Base-by-base conservation (phyloP, 176 grass and related monocot species). In the Oryza australiensis region DNA sequence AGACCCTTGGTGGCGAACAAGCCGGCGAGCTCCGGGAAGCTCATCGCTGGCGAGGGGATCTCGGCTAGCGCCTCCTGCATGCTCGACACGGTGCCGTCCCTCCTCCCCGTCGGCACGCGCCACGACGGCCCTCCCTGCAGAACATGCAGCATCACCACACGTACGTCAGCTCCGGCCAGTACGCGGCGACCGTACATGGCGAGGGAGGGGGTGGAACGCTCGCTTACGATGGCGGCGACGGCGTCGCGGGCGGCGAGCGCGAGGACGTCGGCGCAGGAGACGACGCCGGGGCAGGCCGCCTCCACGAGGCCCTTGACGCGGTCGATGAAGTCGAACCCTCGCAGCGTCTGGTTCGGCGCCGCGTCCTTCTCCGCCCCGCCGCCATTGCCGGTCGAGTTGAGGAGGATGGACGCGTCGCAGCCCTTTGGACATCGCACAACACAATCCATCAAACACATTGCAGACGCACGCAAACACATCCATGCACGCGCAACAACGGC, bases 81-180 rank as follows among this genome's bases (percentile, higher is more conserved):
- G 70, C 37, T 88, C 7, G 96, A 98, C 49, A 90, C 85, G 12
- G 84, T 84, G 37, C 96, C 93, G 68, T 98, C 96, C 73, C 88
- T 92, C 35, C 95, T 70, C 34, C 95, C 95, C 27, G 95, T 98
- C 12, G 90, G 72, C 81, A 98, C 95, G 64, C 89, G 90, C 95
- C 95, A 98, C 18, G 71, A 84, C 43, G 95, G 95, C 18, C 95
- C 95, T 14, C 95, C 95, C 95, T 98, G 62, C 24, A 57, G 1
- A n/a, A 2, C 24, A 15, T 1, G 0, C 3, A 0, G 23, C 53
- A n/a, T 22, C 53, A n/a, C n/a, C n/a, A 5, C 15, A 59, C 9
- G 51, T 59, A 12, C 40, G 55, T 60, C 55, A 60, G 20, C 22
- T 60, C 55, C 22, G 55, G 8, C 16, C 18, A 22, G 49, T 22